These are phyloP conservation scores for Coemansia sp. DNA, from an alignment of 192 early-diverging fungal genomes.

Conservation along the genomic window DNA sequence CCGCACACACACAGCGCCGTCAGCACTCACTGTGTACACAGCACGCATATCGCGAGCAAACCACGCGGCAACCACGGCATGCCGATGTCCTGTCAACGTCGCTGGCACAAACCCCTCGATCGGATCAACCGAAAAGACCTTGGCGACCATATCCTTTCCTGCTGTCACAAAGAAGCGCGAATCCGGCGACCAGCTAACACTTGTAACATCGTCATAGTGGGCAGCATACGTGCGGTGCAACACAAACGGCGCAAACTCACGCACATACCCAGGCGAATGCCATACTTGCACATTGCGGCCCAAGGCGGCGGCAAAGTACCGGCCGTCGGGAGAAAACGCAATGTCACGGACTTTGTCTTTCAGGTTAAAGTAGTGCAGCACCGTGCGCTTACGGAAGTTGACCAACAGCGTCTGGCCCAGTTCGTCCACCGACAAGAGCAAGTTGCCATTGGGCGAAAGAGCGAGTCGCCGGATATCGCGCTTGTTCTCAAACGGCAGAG, in stretches of 20 bases:
- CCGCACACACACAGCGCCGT: constrained; percentile 89
- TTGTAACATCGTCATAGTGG: constrained; percentile 82
- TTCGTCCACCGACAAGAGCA: constrained; percentile 93
- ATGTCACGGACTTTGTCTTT: constrained; percentile 77
- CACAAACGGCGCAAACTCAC: constrained; percentile 92
- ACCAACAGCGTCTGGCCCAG: constrained; percentile 85
- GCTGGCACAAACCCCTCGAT: constrained; percentile 71
- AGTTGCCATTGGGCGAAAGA: constrained; percentile 80
- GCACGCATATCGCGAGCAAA: constrained; percentile 51
- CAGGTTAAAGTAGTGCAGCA: constrained; percentile 90
- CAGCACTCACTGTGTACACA: constrained; percentile 80
- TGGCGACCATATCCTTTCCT: constrained; percentile 47
- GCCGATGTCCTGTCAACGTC: constrained; percentile 82
- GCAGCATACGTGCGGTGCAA: constrained; percentile 77
- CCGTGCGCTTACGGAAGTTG: constrained; percentile 80
- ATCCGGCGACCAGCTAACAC: constrained; percentile 84
- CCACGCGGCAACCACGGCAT: constrained; percentile 82
- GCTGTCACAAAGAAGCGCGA: constrained; percentile 63
- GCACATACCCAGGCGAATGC: constrained; percentile 86
- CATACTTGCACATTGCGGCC: constrained; percentile 87
- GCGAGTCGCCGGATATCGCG: constrained; percentile 89
- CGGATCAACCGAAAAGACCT: constrained; percentile 56
- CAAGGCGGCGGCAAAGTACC: constrained; percentile 81
- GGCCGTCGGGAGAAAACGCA: constrained; percentile 91
- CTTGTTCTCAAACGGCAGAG: constrained; percentile 91